Conservation (phyloP, 2,329 filamentous ascomycete genomes). For the Phaeomoniella chlamydospora region DNA sequence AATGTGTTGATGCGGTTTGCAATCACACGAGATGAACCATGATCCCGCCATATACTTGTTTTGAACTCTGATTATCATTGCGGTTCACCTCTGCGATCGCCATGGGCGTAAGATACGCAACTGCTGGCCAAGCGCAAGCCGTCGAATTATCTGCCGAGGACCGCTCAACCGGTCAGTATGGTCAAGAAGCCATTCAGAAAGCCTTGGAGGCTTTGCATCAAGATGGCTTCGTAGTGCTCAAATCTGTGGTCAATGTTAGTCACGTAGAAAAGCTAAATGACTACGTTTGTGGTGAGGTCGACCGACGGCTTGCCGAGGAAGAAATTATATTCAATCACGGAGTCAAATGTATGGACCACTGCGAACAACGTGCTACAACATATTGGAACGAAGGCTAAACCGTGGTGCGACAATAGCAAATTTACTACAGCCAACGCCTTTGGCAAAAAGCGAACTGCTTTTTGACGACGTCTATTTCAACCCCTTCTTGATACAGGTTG, state of each 20-base stretch:
- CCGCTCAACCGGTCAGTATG: conserved; percentile 11
- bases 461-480: conserved; percentile 28
- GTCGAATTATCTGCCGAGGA: conserved; percentile 13
- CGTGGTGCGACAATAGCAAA: conserved; percentile 14
- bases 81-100: no score
- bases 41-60: no score
- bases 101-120: neutral
- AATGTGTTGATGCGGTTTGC: no score
- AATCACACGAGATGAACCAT: no score
- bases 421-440: conserved; percentile 23
- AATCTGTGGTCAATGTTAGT: conserved; percentile 18
- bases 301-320: conserved; percentile 14
- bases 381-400: neutral
- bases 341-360: conserved; percentile 14
- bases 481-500: conserved; percentile 23
- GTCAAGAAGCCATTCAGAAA: conserved; percentile 16
- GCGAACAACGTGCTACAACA: no score
- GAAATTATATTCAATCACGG: conserved; percentile 20
- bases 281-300: conserved; percentile 20
- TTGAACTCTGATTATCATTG: no score
- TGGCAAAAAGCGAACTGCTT: conserved; percentile 16
- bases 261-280: conserved; percentile 20
- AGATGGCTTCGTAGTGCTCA: conserved; percentile 22
- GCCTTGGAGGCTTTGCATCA: conserved; percentile 20
- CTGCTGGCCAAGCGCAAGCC: conserved; percentile 9